These are phyloP conservation scores for Venturia nashicola DNA, from an alignment of 2,329 filamentous ascomycete species.

Conservation along the genomic window DNA sequence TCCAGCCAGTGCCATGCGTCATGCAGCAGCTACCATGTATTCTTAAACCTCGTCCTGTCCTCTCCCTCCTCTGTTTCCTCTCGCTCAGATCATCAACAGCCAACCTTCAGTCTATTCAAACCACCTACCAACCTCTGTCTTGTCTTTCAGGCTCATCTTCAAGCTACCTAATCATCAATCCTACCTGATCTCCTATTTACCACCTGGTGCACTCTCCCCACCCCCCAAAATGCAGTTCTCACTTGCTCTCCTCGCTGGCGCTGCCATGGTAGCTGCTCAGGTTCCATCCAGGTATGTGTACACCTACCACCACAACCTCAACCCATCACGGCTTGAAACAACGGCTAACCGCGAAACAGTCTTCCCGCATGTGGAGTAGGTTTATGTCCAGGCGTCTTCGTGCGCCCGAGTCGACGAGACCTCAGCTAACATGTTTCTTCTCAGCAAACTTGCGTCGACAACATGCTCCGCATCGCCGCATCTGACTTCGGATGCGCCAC, in stretches of 20 bases:
- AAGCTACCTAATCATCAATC: slow-evolving; percentile 3
- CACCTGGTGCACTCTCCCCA: not conserved
- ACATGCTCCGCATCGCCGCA: slow-evolving; percentile 31
- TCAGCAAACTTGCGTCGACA: slow-evolving; percentile 30
- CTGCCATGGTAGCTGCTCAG: slow-evolving; percentile 24
- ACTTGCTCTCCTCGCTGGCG: slow-evolving; percentile 24
- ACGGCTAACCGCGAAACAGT: not conserved
- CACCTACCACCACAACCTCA: not conserved
- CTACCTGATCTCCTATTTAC: slow-evolving; percentile 10
- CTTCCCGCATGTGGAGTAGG: slow-evolving; percentile 25
- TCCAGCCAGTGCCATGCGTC: not conserved
- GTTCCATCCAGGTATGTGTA: slow-evolving; percentile 8
- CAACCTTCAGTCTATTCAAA: too few species aligned
- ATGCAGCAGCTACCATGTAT: not conserved
- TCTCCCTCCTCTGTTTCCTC: not conserved
- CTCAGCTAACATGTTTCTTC: not conserved
- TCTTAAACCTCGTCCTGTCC: not conserved
- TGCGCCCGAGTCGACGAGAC: not conserved
- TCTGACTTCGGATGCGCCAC: slow-evolving; percentile 26
- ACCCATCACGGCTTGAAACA: not conserved
- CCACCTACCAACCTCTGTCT: slow-evolving; percentile 1
- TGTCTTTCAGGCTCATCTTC: not conserved
- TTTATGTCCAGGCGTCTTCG: slow-evolving; percentile 6
- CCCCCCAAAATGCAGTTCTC: slow-evolving; percentile 22
- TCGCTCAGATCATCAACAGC: not conserved